phyloP scores from a whole-genome alignment of 495 filamentous ascomycete species.

The Sphaerosporella brunnea region DNA sequence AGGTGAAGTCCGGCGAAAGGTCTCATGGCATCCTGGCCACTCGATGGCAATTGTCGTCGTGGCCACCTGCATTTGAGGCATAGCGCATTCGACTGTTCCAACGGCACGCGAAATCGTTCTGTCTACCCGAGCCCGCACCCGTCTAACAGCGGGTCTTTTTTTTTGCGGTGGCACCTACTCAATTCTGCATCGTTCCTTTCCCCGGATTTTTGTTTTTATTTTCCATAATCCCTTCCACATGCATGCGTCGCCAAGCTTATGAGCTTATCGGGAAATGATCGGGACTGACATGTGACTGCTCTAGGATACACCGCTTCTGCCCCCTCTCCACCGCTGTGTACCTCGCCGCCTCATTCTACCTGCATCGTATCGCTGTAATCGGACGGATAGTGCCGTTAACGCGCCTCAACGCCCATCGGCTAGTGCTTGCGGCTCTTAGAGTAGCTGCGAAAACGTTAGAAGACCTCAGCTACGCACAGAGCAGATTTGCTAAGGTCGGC shows the following conservation, averaged over 20 bases:
- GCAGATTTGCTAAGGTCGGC: slow-evolving; percentile 70
- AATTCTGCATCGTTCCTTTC: too few relatives aligned
- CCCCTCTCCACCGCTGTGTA: slow-evolving; percentile 94
- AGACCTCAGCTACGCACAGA: slow-evolving; percentile 71
- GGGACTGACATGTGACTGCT: background rate
- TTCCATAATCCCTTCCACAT: background rate
- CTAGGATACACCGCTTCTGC: slow-evolving; percentile 60
- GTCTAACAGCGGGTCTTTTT: too few relatives aligned
- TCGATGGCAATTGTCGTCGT: too few relatives aligned
- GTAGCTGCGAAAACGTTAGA: slow-evolving; percentile 88
- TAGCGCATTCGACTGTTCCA: too few relatives aligned
- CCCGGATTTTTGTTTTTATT: background rate
- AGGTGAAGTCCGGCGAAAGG: too few relatives aligned
- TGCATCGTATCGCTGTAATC: slow-evolving; percentile 55
- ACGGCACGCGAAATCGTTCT: too few relatives aligned
- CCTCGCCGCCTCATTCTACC: slow-evolving; percentile 81
- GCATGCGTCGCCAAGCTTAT: background rate
- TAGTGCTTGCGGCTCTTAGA: slow-evolving; percentile 65
- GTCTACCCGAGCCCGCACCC: too few relatives aligned
- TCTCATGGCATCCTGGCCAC: too few relatives aligned
- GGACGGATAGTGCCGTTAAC: slow-evolving; percentile 61
- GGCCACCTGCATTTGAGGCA: too few relatives aligned
- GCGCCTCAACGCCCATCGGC: slow-evolving; percentile 64
- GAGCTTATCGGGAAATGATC: too few relatives aligned
- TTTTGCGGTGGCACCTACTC: too few relatives aligned